Evolutionary conservation across 2,329 filamentous ascomycete species (phyloP), one percentile per base, ranked within the genome.

Genomic region (Hypoxylon sp.): DNA sequence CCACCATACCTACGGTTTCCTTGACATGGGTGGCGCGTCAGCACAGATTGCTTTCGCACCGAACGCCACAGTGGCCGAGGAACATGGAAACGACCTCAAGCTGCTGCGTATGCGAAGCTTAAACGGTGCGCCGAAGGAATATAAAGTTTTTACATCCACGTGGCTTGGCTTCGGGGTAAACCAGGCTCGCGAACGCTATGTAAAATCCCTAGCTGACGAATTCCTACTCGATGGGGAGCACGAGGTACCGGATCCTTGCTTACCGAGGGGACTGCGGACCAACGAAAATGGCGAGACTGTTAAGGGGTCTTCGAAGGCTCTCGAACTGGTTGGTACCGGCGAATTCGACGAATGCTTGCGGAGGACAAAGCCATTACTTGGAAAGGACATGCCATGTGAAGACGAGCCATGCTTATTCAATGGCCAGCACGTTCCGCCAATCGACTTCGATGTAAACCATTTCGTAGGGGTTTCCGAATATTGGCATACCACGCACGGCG

Each of bases 121-220:
- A 19, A 89, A 95, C 74, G 95, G 95, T 8, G 83, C 87, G 1
- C 79, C 89, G 0, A 79, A 89, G 49, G 95, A 99, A 74, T 92
- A 97, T 79, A 89, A 87, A 69, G 91, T 99, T 2, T 99, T 99
- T 75, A 94, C 96, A 0, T 94, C 94, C 1, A 97, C 95, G 0
- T 99, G 95, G 95, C 84, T 99, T 5, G 94, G 94, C 0, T 99
- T 97, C 74, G 95, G 95, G n/a, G 94, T 96, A 28, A 95, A 97
- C 68, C 90, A 97, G 79, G 95, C 96, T 4, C 88, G 95, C 48
- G 84, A 90, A 70, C 86, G 94, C 59, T 99, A 96, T 72, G 82
- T 98, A n/a, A 84, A 93, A 63, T 83, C 86, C 3, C 79, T 99
- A n/a, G 77, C 90, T 58, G 87, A 91, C 32, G 84, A 88, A 1